Evolutionary conservation across 352 stramenopile species (phyloP).

Genomic region (Pseudoperonospora humuli): DNA sequence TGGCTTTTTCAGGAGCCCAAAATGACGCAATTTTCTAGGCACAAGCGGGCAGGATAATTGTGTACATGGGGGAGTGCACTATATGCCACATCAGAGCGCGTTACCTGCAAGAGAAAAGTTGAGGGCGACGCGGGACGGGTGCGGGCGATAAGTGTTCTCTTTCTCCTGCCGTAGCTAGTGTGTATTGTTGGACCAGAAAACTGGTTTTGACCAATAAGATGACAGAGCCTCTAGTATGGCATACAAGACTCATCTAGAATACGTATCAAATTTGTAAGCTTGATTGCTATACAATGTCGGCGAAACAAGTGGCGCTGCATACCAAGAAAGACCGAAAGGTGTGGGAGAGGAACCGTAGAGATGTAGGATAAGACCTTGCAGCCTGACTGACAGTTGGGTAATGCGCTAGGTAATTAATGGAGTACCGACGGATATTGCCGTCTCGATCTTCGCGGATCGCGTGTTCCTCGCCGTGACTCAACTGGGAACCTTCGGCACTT

Average conservation of each 20-base stretch:
- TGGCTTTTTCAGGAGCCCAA: background rate
- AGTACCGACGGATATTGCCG: conserved; percentile 52
- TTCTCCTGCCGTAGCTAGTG: conserved; percentile 15
- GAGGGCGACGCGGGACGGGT: conserved; percentile 2
- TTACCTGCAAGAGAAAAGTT: conserved; percentile 10
- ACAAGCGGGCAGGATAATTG: background rate
- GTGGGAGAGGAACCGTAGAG: background rate
- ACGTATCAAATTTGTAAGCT: too few species aligned
- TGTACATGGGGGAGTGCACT: background rate
- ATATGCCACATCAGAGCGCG: conserved; percentile 8
- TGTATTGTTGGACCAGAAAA: conserved; percentile 21
- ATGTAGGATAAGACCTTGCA: background rate
- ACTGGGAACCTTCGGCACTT: conserved; percentile 69
- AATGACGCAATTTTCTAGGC: background rate
- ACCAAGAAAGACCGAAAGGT: conserved; percentile 41
- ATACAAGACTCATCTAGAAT: too few species aligned
- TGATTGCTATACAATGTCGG: conserved; percentile 6
- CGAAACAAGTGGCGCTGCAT: conserved; percentile 20
- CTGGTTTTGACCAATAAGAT: conserved; percentile 20
- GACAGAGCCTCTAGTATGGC: too few species aligned
- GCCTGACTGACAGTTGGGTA: background rate
- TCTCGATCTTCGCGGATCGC: conserved; percentile 76
- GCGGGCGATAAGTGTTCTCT: conserved; percentile 14
- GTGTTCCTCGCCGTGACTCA: conserved; percentile 79
- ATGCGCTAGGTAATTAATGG: conserved; percentile 59